Evolutionary conservation across 441 rosid species (phyloP).

Genomic region (Populus hybrid): DNA sequence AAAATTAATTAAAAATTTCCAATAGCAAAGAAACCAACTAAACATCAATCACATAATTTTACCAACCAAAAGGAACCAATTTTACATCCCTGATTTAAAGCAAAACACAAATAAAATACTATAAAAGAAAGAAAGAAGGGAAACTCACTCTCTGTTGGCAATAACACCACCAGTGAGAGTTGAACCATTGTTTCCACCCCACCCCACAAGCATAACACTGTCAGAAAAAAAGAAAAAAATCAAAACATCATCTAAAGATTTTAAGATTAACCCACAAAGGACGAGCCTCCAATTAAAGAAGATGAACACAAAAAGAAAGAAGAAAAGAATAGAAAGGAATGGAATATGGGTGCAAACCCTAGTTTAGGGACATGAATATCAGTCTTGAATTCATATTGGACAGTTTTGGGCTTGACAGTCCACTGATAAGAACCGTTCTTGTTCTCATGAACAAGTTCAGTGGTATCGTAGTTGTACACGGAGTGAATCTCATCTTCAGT

Average conservation of each 20-base stretch:
- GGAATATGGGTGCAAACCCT: conserved; percentile 42
- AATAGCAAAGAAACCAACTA: not conserved
- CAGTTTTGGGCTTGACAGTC: conserved; percentile 81
- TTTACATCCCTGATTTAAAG: not conserved
- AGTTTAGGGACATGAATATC: conserved; percentile 75
- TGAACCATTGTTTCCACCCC: conserved; percentile 96
- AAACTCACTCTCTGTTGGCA: conserved; percentile 82
- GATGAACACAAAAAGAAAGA: not conserved
- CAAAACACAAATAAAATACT: not conserved
- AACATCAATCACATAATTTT: not conserved
- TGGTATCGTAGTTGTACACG: conserved; percentile 60
- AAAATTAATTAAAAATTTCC: conserved; percentile 2
- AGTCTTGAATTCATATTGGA: conserved; percentile 87
- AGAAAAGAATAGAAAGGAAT: not conserved
- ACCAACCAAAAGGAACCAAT: conserved; percentile 4
- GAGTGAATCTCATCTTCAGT: conserved; percentile 54
- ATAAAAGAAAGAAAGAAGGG: not conserved
- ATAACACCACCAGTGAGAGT: conserved; percentile 85
- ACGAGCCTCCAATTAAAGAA: not conserved
- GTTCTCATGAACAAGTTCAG: conserved; percentile 87
- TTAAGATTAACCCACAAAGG: conserved; percentile 5
- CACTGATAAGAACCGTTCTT: conserved; percentile 71
- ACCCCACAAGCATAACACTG: conserved; percentile 96
- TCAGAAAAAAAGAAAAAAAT: not conserved
- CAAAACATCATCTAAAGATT: not conserved